phyloP scores from a whole-genome alignment of 805 yeast genomes.

The Saturnispora halmiae region DNA sequence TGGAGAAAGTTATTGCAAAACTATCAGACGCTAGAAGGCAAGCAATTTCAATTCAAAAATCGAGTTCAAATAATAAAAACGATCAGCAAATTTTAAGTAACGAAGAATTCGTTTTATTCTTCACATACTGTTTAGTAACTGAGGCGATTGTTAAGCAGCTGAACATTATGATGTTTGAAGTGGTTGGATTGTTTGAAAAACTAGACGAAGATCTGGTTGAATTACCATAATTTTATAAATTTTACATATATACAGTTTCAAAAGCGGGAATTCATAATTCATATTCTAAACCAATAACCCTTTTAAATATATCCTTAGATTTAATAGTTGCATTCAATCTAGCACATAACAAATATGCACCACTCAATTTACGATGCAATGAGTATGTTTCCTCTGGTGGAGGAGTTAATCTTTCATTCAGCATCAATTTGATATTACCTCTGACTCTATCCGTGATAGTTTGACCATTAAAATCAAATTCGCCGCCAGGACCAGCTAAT shows the following conservation, averaged over 20 bases:
- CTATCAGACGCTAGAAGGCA: conserved; percentile 47
- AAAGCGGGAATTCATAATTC: conserved; percentile 9
- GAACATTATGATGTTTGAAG: conserved; percentile 43
- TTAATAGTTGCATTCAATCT: conserved; percentile 76
- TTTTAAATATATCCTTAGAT: conserved; percentile 64
- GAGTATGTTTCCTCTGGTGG: conserved; percentile 98
- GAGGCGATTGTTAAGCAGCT: conserved; percentile 58
- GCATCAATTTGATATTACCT: conserved; percentile 79
- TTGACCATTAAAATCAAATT: conserved; percentile 69
- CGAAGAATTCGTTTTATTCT: conserved; percentile 69
- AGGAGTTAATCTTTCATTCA: conserved; percentile 84
- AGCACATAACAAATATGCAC: conserved; percentile 86
- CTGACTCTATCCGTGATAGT: conserved; percentile 92
- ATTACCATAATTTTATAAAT: conserved; percentile 17
- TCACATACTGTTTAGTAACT: conserved; percentile 67
- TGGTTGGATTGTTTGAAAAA: conserved; percentile 55
- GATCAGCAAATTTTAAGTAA: conserved; percentile 34
- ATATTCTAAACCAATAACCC: conserved; percentile 53
- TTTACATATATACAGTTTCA: background rate
- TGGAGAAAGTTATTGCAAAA: conserved; percentile 58
- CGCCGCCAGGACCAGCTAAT: conserved; percentile 35
- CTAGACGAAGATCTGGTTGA: conserved; percentile 55
- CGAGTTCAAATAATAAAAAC: conserved; percentile 21
- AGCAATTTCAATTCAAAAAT: conserved; percentile 7
- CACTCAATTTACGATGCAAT: conserved; percentile 90